Evolutionary conservation across 495 filamentous ascomycete species (phyloP).

Genomic region (Aspergillus leporis): DNA sequence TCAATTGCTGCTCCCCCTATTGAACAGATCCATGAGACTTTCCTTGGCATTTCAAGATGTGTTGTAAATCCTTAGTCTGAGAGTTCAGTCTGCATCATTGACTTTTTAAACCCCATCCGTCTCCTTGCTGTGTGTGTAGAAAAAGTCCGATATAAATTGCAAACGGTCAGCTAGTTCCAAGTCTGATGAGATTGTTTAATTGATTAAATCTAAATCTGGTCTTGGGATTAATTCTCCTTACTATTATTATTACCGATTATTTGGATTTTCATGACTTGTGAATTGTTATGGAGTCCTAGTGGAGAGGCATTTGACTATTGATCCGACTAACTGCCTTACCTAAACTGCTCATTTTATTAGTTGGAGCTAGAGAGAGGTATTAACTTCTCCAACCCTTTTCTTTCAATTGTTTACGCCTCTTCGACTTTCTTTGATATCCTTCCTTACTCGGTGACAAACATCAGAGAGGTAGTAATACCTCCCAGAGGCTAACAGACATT

Average conservation of each 20-base stretch:
- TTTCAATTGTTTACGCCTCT: background rate
- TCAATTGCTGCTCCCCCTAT: too few species aligned
- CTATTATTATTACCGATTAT: slow-evolving; percentile 3
- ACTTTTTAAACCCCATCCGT: background rate
- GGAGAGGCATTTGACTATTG: background rate
- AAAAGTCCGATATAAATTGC: background rate
- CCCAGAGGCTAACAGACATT: too few species aligned
- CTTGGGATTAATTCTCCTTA: too few species aligned
- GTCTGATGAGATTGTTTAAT: background rate
- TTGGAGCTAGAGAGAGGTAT: background rate
- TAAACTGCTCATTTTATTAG: slow-evolving; percentile 2
- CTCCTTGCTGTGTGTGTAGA: background rate
- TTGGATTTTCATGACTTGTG: background rate
- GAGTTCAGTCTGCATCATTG: background rate
- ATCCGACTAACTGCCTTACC: slow-evolving; percentile 2
- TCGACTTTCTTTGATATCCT: too few species aligned
- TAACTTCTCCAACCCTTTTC: slow-evolving; percentile 1
- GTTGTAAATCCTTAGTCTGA: background rate
- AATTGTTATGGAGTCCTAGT: slow-evolving; percentile 1
- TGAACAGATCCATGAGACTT: too few species aligned
- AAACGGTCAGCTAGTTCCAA: background rate
- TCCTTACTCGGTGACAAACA: background rate
- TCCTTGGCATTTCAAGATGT: too few species aligned
- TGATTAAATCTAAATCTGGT: background rate
- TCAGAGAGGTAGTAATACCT: background rate